Percentiles rank a stretch among this genome's conserved stretches.
phyloP scores from a whole-genome alignment of 176 grass and related monocot genomes.

The Phyllostachys edulis region DNA sequence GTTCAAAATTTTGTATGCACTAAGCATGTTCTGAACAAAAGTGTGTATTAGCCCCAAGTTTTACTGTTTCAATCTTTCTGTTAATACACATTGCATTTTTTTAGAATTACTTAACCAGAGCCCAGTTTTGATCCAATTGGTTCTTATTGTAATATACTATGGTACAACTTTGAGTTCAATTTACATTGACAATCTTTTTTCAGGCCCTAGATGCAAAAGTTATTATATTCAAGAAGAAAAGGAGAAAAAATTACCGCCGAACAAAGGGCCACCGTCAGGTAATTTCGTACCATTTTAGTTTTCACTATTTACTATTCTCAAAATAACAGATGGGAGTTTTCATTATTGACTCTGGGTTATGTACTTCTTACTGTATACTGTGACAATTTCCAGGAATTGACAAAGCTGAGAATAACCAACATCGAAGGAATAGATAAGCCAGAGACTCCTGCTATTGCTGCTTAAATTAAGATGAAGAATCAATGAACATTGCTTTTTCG shows the following conservation, averaged over 20 bases:
- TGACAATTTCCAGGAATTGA: conserved; percentile 73
- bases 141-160: neutral
- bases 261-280: conserved; percentile 98
- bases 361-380: conserved; percentile 32
- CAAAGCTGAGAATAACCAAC: conserved; percentile 90
- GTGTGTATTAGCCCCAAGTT: neutral
- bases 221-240: conserved; percentile 99
- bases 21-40: conserved; percentile 11
- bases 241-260: conserved; percentile 94
- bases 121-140: conserved; percentile 13
- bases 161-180: conserved; percentile 9
- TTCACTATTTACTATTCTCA: neutral
- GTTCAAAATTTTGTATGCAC: neutral
- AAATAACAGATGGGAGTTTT: neutral
- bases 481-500: neutral
- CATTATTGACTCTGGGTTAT: neutral
- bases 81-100: neutral
- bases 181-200: conserved; percentile 12
- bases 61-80: neutral
- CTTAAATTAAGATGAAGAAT: conserved; percentile 44
- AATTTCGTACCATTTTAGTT: conserved; percentile 5
- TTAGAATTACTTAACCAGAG: neutral
- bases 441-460: conserved; percentile 44
- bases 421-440: conserved; percentile 83
- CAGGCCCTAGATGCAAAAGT: conserved; percentile 96